Base-by-base conservation (phyloP, 306 rosid species). In the Vicia faba region DNA sequence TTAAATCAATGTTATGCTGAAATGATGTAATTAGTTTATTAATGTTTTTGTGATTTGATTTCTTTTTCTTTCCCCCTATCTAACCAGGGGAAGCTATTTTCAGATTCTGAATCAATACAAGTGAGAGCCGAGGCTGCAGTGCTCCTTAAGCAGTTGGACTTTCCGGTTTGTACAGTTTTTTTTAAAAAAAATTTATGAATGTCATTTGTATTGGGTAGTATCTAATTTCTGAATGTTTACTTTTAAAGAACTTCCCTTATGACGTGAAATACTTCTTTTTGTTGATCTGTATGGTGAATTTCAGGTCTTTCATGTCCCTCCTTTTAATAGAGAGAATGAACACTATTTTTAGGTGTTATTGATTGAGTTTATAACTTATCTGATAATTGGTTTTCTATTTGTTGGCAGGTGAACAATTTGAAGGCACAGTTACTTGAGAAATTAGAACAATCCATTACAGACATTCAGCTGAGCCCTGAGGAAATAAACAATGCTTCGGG, bases 61-160 rank as follows among this genome's bases (percentile, higher is more conserved):
- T 66, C 59, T 38, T 59, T 70, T 81, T 72, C 54, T 33, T 33
- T 33, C 38, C 38, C 38, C 9, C 61, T 71, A 56, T 66, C 77
- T 78, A 54, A 75, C 39, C 79, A 93, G 99, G 97, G 80, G 59
- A 93, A 82, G 89, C 83, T 93, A 62, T 93, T 90, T 80, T 88
- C 97, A 36, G 99, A 93, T 78, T 82, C 84, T 45, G 97, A 93
- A 79, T 90, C 96, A 68, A 83, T 93, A 49, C 97, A 93, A 79
- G 80, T 81, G 69, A 90, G 99, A 86, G 92, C 99, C 6, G 99
- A 90, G 73, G 95, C 96, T 80, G 97, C 96, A 41, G 88, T 90
- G 76, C 97, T 93, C 74, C 97, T 93, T 74, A 90, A 88, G 87
- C 92, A 82, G 85, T 75, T 93, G 82, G 82, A 93, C 75, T 93